Conservation (phyloP, 1,284 basidiomycete species). For the Xanthoconium separans region DNA sequence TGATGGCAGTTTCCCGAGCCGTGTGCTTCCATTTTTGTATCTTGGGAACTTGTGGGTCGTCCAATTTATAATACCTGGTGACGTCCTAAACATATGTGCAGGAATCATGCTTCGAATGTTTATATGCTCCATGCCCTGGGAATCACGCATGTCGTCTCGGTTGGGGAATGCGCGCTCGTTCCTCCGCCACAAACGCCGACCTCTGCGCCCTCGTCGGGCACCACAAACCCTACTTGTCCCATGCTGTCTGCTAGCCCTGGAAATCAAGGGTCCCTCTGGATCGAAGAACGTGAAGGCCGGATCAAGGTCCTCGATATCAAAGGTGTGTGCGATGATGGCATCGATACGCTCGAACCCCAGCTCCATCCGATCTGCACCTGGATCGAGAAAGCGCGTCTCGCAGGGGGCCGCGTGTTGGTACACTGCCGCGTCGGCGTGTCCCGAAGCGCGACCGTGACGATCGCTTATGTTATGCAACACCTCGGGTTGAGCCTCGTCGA, state of each 20-base stretch:
- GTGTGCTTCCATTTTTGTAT: slow-evolving; percentile 93
- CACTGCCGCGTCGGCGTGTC: slow-evolving; percentile 97
- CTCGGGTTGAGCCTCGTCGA: slow-evolving; percentile 86
- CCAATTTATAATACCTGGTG: slow-evolving; percentile 10
- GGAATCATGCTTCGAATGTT: slow-evolving; percentile 91
- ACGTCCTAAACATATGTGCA: slow-evolving; percentile 28
- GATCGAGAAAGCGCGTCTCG: slow-evolving; percentile 83
- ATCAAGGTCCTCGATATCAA: slow-evolving; percentile 90
- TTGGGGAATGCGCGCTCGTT: slow-evolving; percentile 89
- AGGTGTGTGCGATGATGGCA: slow-evolving; percentile 92
- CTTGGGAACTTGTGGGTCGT: slow-evolving; percentile 85
- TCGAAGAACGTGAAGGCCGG: slow-evolving; percentile 82
- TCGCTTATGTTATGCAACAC: slow-evolving; percentile 97
- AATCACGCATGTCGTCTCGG: slow-evolving; percentile 96
- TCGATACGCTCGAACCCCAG: slow-evolving; percentile 89
- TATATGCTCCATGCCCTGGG: slow-evolving; percentile 96
- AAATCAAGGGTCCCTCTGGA: slow-evolving; percentile 77
- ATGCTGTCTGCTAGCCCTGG: slow-evolving; percentile 45
- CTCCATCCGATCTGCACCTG: slow-evolving; percentile 87
- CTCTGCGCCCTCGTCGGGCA: neutral
- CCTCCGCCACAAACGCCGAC: slow-evolving; percentile 51
- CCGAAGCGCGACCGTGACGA: slow-evolving; percentile 90
- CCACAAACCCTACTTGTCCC: slow-evolving; percentile 25
- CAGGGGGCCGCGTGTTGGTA: slow-evolving; percentile 89
- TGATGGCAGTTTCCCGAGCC: slow-evolving; percentile 93